A percentile compares a stretch with the other conserved stretches of the same genome.
phyloP scores from a whole-genome alignment of 2,329 filamentous ascomycete species.

The Cephalotrichum gorgonifer region DNA sequence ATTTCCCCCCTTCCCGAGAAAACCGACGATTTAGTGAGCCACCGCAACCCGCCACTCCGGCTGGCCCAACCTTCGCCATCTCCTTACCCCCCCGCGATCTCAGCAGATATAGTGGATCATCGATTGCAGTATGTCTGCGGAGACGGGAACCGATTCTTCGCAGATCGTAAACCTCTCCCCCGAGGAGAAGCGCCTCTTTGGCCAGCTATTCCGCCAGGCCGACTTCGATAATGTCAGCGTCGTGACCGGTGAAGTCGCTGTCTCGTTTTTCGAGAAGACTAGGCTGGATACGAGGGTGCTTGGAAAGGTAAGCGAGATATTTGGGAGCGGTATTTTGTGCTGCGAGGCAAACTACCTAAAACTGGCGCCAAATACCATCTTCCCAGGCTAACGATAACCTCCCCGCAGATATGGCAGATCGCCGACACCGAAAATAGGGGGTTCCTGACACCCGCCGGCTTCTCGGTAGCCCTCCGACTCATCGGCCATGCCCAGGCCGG shows the following conservation, averaged over 20 bases:
- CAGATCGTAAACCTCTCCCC: conserved; percentile 75
- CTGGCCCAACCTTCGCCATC: background rate
- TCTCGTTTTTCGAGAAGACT: conserved; percentile 97
- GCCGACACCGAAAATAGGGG: conserved; percentile 95
- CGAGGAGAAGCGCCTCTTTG: conserved; percentile 90
- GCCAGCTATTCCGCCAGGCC: conserved; percentile 84
- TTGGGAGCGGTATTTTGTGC: background rate
- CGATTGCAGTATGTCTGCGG: conserved; percentile 8
- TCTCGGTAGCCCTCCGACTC: conserved; percentile 83
- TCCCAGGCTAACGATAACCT: background rate
- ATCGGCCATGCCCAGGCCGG: conserved; percentile 93
- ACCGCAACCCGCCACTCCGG: background rate
- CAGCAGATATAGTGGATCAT: background rate
- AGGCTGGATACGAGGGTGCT: conserved; percentile 75
- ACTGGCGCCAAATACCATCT: background rate
- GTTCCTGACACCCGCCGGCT: conserved; percentile 83
- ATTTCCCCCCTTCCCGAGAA: background rate
- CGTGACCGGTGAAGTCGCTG: conserved; percentile 89
- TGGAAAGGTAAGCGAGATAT: conserved; percentile 58
- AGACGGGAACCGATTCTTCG: conserved; percentile 12
- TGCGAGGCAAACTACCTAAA: too few species aligned
- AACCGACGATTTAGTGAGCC: background rate
- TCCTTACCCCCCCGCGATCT: background rate
- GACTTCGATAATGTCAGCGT: conserved; percentile 88
- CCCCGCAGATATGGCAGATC: conserved; percentile 87